Percentiles rank a stretch among this genome's conserved stretches.
Evolutionary conservation across 768 basidiomycete species (phyloP).

Genomic region (Gymnopilus junonius): DNA sequence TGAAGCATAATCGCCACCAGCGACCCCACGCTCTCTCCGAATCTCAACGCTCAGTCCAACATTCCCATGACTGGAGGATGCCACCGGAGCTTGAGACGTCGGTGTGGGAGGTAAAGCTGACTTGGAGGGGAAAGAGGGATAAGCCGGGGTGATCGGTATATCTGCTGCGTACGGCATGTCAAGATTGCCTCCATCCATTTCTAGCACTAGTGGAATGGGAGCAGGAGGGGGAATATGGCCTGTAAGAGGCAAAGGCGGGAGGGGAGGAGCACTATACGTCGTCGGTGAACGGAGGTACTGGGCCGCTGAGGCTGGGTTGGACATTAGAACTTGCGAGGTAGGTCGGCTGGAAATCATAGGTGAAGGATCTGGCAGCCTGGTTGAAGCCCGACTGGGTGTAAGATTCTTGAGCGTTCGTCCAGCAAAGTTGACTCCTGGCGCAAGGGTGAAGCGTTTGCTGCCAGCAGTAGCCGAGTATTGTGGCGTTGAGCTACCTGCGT

Average conservation of each 20-base stretch:
- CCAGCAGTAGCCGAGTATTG: slow-evolving; percentile 53
- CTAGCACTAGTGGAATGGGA: slow-evolving; percentile 17
- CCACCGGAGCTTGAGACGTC: slow-evolving; percentile 58
- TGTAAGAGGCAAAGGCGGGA: slow-evolving; percentile 29
- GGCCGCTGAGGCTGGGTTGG: slow-evolving; percentile 29
- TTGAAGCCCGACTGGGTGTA: slow-evolving; percentile 24
- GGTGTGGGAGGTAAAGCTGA: slow-evolving; percentile 55
- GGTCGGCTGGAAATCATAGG: slow-evolving; percentile 31
- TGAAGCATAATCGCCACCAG: slow-evolving; percentile 34
- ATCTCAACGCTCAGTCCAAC: slow-evolving; percentile 69
- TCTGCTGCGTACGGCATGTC: slow-evolving; percentile 21
- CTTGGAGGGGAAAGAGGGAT: slow-evolving; percentile 65
- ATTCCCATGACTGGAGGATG: slow-evolving; percentile 50
- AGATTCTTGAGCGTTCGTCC: slow-evolving; percentile 25
- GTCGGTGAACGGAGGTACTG: slow-evolving; percentile 54
- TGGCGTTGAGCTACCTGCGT: slow-evolving; percentile 25
- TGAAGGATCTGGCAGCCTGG: slow-evolving; percentile 18
- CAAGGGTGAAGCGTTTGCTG: slow-evolving; percentile 48
- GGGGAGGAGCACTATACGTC: slow-evolving; percentile 54
- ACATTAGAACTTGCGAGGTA: slow-evolving; percentile 38
- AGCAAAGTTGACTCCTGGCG: slow-evolving; percentile 29
- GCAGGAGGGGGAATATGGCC: slow-evolving; percentile 19
- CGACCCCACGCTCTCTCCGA: slow-evolving; percentile 57
- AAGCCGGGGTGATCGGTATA: slow-evolving; percentile 68
- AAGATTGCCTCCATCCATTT: slow-evolving; percentile 13